Evolutionary conservation across 140 eudicot species (phyloP).

Genomic region (Anethum foeniculum): DNA sequence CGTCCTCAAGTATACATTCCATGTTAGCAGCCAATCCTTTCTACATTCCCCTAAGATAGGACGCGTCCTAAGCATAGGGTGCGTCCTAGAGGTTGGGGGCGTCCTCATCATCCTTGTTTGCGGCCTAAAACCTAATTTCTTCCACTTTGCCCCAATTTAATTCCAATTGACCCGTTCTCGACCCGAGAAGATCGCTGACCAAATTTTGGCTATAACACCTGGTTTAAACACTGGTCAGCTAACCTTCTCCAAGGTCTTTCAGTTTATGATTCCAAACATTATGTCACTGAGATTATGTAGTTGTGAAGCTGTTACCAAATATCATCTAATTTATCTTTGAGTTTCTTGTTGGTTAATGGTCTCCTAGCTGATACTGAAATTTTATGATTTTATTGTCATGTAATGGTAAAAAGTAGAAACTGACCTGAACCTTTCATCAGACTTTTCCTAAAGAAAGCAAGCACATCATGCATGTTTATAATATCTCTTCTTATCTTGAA

Average conservation of each 20-base stretch:
- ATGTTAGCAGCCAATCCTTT: too few relatives aligned
- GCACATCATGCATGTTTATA: neutral
- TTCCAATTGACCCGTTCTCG: too few relatives aligned
- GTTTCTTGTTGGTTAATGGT: neutral
- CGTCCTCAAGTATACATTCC: too few relatives aligned
- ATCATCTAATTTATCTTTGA: neutral
- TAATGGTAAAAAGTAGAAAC: neutral
- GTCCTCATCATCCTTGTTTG: too few relatives aligned
- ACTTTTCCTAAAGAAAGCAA: neutral
- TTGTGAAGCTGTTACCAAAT: neutral
- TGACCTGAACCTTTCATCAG: neutral
- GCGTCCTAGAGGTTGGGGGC: too few relatives aligned
- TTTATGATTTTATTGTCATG: neutral
- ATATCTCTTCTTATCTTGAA: neutral
- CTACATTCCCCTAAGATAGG: too few relatives aligned
- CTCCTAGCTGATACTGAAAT: neutral
- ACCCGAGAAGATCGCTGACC: too few relatives aligned
- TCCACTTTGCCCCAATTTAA: too few relatives aligned
- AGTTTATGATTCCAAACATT: neutral
- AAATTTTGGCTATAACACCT: too few relatives aligned
- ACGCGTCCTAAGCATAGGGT: too few relatives aligned
- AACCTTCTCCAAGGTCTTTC: neutral
- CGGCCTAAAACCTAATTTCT: too few relatives aligned
- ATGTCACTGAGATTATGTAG: neutral
- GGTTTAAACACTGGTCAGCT: neutral